Evolutionary conservation across 331 rosid species (phyloP), one percentile per base, ranked within the genome.

Genomic region (Rosa hybrid): DNA sequence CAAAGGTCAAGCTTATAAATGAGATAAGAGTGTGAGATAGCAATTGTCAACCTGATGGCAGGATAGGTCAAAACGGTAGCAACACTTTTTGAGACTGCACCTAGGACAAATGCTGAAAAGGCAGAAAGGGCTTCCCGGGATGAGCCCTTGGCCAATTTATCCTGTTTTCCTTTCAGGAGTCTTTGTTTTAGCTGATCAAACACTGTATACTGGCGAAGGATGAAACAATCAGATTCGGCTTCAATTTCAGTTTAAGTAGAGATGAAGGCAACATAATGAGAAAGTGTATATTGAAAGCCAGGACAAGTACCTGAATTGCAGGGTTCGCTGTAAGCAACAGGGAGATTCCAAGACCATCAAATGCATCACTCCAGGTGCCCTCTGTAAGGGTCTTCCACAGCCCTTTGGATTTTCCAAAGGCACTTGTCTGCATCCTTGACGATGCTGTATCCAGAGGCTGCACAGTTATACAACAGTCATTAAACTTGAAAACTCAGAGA

Each of bases 401-500:
- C 69, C 98, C 96, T 83, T 91, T 93, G 62, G 99, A 91, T 87
- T 96, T 96, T 80, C 99, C 99, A 53, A 96, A 96, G 44, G 87
- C 97, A 74, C 92, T 93, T 62, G 99, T 96, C 88, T 96, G 99
- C 98, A 96, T 96, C 89, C 91, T 89, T 38, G 99, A 96, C 54
- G 99, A 80, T 80, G 99, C 99, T 85, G 99, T 96, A 84, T 96
- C 99, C 83, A 96, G 90, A 80, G 99, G 98, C 92, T 89, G 46
- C 85, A 86, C 39, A 30, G 53, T 21, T 5, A 27, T 45, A 64
- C 50, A 81, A 51, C n/a, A 57, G 70, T 63, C 63, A 81, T 70
- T 46, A 71, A 21, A 68, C 59, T 60, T 57, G 27, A 73, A 48
- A 46, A 11, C 21, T 20, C 54, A 16, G 34, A 18, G 23, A 72